phyloP scores from a whole-genome alignment of 1,284 basidiomycete genomes.

The Lignosus rhinocerotis region DNA sequence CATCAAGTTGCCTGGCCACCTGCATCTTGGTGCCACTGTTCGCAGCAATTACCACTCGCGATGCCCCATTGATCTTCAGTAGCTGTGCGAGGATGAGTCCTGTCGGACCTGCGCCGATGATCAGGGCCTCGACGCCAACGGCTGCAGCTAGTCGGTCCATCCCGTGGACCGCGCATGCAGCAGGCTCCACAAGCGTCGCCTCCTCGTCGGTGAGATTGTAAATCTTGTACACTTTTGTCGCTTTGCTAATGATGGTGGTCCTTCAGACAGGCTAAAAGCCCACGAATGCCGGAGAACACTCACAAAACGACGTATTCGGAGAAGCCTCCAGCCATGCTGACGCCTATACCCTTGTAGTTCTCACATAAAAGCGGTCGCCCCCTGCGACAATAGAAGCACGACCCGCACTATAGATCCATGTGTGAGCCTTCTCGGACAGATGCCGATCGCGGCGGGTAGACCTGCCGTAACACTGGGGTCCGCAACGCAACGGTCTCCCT shows the following conservation, averaged over 20 bases:
- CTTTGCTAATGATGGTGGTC: constrained; percentile 39
- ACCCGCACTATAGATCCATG: constrained; percentile 55
- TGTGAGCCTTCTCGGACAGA: background rate
- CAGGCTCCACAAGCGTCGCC: constrained; percentile 85
- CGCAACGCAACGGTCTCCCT: constrained; percentile 81
- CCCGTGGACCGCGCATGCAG: constrained; percentile 87
- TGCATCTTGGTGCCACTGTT: constrained; percentile 88
- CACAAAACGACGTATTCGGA: constrained; percentile 83
- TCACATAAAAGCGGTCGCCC: constrained; percentile 76
- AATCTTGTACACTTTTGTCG: constrained; percentile 81
- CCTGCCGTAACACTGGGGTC: constrained; percentile 65
- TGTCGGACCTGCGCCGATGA: constrained; percentile 79
- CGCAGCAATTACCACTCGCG: constrained; percentile 74
- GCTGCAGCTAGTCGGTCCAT: constrained; percentile 80
- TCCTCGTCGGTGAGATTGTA: constrained; percentile 85
- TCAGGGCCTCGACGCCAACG: constrained; percentile 76
- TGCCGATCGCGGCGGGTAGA: background rate
- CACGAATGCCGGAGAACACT: constrained; percentile 26
- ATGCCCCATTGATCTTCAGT: constrained; percentile 80
- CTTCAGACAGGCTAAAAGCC: background rate
- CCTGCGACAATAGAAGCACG: constrained; percentile 83
- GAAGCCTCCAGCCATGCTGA: constrained; percentile 77
- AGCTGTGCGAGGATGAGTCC: constrained; percentile 87
- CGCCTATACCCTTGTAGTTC: constrained; percentile 76
- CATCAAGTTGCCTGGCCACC: constrained; percentile 73